Percentiles rank a stretch among this genome's conserved stretches.
phyloP scores from a whole-genome alignment of 257 asterid genomes.

The Mentha longifolia region DNA sequence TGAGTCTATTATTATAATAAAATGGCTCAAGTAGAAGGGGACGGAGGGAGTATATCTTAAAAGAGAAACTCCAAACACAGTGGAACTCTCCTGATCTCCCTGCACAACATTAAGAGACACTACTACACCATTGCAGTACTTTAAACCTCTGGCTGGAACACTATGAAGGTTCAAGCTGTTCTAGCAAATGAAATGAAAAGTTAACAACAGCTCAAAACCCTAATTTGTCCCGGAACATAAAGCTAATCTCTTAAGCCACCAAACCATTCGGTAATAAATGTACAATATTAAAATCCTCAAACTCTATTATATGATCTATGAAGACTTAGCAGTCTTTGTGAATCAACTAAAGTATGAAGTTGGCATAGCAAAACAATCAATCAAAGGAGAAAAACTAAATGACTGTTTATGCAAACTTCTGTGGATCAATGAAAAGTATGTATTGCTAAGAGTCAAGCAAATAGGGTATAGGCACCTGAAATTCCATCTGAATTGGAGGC shows the following conservation, averaged over 20 bases:
- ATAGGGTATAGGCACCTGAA: conserved; percentile 64
- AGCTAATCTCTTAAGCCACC: background rate
- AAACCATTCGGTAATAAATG: background rate
- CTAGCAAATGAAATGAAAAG: conserved; percentile 4
- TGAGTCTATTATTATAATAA: no score
- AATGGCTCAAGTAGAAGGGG: no score
- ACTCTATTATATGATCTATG: background rate
- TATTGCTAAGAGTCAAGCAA: conserved; percentile 21
- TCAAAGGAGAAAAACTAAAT: background rate
- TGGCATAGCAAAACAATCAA: conserved; percentile 3
- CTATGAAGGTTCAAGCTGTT: background rate
- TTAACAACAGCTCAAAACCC: background rate
- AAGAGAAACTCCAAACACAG: background rate
- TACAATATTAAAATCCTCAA: conserved; percentile 2
- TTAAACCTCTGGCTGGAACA: background rate
- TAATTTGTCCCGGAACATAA: background rate
- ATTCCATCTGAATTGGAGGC: conserved; percentile 99
- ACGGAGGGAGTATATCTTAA: no score
- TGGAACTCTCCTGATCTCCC: conserved; percentile 5
- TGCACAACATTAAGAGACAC: background rate
- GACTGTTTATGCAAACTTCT: conserved; percentile 17
- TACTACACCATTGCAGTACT: background rate
- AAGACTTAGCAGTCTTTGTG: conserved; percentile 6
- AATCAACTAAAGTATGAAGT: background rate
- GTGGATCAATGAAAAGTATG: conserved; percentile 2